phyloP scores from a whole-genome alignment of 2,329 filamentous ascomycete species.

The Bipolaris zeicola region DNA sequence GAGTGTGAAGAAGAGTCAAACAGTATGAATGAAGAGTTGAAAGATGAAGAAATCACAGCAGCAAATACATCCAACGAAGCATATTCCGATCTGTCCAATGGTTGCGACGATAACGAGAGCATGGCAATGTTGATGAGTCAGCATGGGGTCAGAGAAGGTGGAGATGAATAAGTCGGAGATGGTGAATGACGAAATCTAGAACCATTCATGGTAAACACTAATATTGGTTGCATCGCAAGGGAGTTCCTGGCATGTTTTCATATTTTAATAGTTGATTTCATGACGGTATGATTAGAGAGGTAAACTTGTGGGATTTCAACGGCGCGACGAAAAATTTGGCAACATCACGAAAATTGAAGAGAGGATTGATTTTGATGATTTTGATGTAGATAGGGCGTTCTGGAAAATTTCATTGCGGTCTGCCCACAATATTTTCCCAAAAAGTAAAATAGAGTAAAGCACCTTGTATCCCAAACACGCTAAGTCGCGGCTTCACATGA shows the following conservation, averaged over 20 bases:
- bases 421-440: no score
- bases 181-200: neutral
- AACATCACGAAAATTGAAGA: neutral
- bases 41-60: conserved; percentile 1
- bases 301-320: neutral
- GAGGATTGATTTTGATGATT: neutral
- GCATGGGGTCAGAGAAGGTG: neutral
- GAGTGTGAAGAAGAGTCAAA: neutral
- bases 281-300: neutral
- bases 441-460: neutral
- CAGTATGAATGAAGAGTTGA: neutral
- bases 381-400: neutral
- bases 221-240: neutral
- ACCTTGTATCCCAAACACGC: conserved; percentile 9
- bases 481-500: conserved; percentile 19
- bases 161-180: neutral
- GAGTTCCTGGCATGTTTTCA: neutral
- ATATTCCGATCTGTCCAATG: conserved; percentile 2
- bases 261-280: neutral
- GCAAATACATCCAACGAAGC: conserved; percentile 3
- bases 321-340: neutral
- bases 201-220: no score
- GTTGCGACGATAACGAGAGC: conserved; percentile 8
- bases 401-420: neutral
- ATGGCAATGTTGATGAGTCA: conserved; percentile 21